Conservation (phyloP, 768 basidiomycete species). For the Lactarius akahatsu region DNA sequence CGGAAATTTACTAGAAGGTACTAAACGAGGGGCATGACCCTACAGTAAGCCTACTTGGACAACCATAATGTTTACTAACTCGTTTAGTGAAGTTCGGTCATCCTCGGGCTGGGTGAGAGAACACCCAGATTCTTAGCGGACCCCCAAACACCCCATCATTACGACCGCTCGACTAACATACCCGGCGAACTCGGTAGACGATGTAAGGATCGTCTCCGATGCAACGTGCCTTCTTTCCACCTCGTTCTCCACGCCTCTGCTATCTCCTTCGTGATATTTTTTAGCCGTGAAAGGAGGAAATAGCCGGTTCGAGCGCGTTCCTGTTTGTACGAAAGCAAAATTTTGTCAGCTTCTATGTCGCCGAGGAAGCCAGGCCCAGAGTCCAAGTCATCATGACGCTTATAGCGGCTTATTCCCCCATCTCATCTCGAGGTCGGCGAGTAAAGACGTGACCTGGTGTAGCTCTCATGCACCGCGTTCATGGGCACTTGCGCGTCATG, state of each 20-base stretch:
- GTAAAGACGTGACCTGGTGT: neutral
- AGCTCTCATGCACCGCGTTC: neutral
- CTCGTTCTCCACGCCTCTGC: neutral
- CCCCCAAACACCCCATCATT: slow-evolving; percentile 16
- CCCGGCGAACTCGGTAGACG: slow-evolving; percentile 3
- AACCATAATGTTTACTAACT: neutral
- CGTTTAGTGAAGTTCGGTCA: slow-evolving; percentile 1
- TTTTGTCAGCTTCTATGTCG: slow-evolving; percentile 8
- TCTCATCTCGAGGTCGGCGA: neutral
- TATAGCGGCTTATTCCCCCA: too few species aligned
- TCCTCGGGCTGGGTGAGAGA: slow-evolving; percentile 22
- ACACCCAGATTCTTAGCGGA: neutral
- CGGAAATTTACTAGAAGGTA: too few species aligned
- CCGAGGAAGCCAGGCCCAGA: too few species aligned
- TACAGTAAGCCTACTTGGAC: neutral
- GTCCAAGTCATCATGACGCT: too few species aligned
- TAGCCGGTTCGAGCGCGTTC: slow-evolving; percentile 2
- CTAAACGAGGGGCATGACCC: too few species aligned
- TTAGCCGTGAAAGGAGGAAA: slow-evolving; percentile 14
- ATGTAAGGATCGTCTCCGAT: too few species aligned
- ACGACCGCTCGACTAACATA: neutral
- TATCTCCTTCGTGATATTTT: neutral
- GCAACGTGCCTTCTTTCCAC: neutral
- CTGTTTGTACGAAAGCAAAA: neutral
- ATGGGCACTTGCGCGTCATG: neutral